These are phyloP conservation scores for Russula lepida DNA, from an alignment of 768 basidiomycete species.

Conservation along the genomic window DNA sequence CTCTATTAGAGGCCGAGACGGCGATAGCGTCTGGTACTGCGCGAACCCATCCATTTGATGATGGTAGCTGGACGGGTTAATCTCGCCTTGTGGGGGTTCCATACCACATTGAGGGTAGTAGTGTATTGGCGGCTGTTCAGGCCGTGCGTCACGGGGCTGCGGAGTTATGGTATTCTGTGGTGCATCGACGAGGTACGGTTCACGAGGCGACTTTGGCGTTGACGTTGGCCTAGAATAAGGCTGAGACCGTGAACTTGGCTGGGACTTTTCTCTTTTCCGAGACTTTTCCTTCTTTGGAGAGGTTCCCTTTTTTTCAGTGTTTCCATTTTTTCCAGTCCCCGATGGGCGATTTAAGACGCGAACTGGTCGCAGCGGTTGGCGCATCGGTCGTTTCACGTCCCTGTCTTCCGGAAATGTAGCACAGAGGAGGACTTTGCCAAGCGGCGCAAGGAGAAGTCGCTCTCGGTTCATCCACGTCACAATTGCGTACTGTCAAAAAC, in stretches of 20 bases:
- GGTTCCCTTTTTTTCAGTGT: background rate
- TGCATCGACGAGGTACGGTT: background rate
- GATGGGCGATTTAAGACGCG: background rate
- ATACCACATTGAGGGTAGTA: background rate
- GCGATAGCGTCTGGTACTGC: too few relatives aligned
- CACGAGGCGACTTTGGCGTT: background rate
- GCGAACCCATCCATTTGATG: too few relatives aligned
- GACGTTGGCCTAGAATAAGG: background rate
- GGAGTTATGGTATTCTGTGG: background rate
- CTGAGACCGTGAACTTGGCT: too few relatives aligned
- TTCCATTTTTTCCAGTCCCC: too few relatives aligned
- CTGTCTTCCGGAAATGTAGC: background rate
- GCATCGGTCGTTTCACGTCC: background rate
- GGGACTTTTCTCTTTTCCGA: too few relatives aligned
- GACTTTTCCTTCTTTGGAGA: too few relatives aligned
- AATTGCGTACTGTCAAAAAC: background rate
- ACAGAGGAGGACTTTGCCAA: background rate
- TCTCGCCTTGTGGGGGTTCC: background rate
- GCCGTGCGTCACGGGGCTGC: background rate
- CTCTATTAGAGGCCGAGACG: too few relatives aligned
- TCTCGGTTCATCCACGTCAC: background rate
- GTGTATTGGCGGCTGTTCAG: background rate
- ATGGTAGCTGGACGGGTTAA: too few relatives aligned
- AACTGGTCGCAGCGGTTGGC: background rate
- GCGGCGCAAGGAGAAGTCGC: conserved; percentile 8